A percentile compares a stretch with the other conserved stretches of the same genome.
Evolutionary conservation across 768 basidiomycete species (phyloP).

Genomic region (Cantharellus anzutake): DNA sequence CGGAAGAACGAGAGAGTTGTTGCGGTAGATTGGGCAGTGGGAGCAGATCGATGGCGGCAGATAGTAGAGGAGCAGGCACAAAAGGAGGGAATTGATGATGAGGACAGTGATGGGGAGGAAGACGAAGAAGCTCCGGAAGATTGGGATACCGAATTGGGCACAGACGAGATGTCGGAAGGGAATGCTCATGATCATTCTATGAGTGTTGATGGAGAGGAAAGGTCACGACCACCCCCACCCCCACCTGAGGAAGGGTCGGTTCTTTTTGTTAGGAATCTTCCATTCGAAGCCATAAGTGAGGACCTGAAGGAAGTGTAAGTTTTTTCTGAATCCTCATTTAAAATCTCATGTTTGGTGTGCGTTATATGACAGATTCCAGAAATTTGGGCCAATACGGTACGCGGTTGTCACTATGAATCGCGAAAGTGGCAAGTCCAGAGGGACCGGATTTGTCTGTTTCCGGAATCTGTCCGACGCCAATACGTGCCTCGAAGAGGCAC

Average conservation of each 20-base stretch:
- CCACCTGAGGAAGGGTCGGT: constrained; percentile 78
- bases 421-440: constrained; percentile 69
- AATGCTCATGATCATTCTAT: too few relatives aligned
- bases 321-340: neutral
- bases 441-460: constrained; percentile 93
- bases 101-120: constrained; percentile 12
- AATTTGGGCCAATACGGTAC: constrained; percentile 84
- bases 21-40: constrained; percentile 92
- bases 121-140: constrained; percentile 13
- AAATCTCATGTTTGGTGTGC: neutral
- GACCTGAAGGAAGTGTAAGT: constrained; percentile 69
- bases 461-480: constrained; percentile 88
- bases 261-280: constrained; percentile 83
- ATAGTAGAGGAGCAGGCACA: constrained; percentile 28
- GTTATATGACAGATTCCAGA: constrained; percentile 45
- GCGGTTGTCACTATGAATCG: constrained; percentile 77
- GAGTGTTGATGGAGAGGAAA: constrained; percentile 21
- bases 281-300: constrained; percentile 83
- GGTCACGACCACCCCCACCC: constrained; percentile 30
- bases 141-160: constrained; percentile 9
- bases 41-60: constrained; percentile 73
- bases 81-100: constrained; percentile 15
- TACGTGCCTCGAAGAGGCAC: constrained; percentile 63
- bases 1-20: constrained; percentile 34
- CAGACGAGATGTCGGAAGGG: too few relatives aligned